Evolutionary conservation across 2,329 filamentous ascomycete genomes (phyloP), one percentile per base, ranked within the genome.

Genomic region (Scytalidium sp.): DNA sequence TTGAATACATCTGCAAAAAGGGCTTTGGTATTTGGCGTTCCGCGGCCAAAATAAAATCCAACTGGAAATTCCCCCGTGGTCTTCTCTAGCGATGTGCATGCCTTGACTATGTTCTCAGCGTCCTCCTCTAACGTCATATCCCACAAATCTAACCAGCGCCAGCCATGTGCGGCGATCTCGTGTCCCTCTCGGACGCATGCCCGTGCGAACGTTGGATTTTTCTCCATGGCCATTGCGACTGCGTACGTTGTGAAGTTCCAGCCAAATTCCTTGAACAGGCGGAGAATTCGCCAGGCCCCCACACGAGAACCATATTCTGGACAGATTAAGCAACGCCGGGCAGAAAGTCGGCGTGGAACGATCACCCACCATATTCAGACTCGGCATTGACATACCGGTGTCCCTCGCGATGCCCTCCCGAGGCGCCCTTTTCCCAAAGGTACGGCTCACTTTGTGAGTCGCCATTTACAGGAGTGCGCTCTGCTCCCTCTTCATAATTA

Each of bases 1-100:
- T 74, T 69, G 59, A 74, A 78, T 2, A 75, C 70, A 54, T 72
- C 68, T 21, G 70, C 70, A 2, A 79, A 68, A 39, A 78, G 62
- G 3, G 67, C 70, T 11, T 68, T 62, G 13, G 70, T 74, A 46
- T 75, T 73, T 8, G 63, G 64, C 7, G 64, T 67, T 9, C 59
- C 64, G 1, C 66, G 52, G 1, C 66, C 66, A 49, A 63, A 67
- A 46, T 68, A 69, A 15, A 61, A 63, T 1, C 66, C 66, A 2
- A 59, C 59, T 0, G 66, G 66, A 50, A 63, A 61, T 27, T 61
- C 57, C 3, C 67, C 62, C 6, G 63, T 65, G 3, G 58, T 59
- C 20, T 62, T 56, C 51, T 69, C 59, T 40, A 70, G 52, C 4
- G 60, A 58, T 40, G 60, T 40, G 29, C 64, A 64, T 22, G 62